Conservation (phyloP, 2,329 filamentous ascomycete genomes). For the Diaporthe amygdali region DNA sequence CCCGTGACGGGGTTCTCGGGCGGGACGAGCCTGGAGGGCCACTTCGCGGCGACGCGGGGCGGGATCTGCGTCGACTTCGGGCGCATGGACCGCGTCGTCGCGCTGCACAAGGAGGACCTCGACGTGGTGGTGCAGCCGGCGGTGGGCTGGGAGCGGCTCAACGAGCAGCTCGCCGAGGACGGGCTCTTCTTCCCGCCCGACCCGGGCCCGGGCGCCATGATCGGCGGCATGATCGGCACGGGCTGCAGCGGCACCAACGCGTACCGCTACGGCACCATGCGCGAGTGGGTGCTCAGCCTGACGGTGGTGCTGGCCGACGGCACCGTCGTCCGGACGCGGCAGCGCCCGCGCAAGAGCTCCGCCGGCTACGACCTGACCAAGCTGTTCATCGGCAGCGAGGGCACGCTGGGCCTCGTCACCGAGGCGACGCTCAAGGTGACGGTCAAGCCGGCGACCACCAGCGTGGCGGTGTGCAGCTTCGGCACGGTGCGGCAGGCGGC, state of each 20-base stretch:
- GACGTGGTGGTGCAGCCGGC: constrained; percentile 78
- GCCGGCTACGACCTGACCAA: constrained; percentile 92
- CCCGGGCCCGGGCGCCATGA: constrained; percentile 82
- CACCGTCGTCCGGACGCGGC: constrained; percentile 79
- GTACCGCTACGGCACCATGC: constrained; percentile 86
- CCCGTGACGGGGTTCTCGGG: constrained; percentile 88
- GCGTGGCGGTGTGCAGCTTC: constrained; percentile 75
- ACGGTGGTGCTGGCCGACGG: constrained; percentile 86
- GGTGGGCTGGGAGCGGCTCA: constrained; percentile 79
- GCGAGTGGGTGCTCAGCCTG: constrained; percentile 82
- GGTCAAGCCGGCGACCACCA: constrained; percentile 78
- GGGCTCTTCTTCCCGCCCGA: constrained; percentile 86
- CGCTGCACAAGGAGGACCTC: constrained; percentile 77
- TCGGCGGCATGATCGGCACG: constrained; percentile 80
- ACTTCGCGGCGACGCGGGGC: constrained; percentile 81
- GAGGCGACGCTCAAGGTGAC: constrained; percentile 90
- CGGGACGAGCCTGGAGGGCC: constrained; percentile 87
- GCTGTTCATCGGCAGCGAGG: constrained; percentile 89
- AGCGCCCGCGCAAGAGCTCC: constrained; percentile 68
- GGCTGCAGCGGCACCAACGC: constrained; percentile 76
- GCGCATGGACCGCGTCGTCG: constrained; percentile 81
- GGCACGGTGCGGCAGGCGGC: constrained; percentile 71
- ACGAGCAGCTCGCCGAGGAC: constrained; percentile 70
- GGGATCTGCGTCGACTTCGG: constrained; percentile 88
- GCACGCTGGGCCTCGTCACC: constrained; percentile 88